phyloP scores from a whole-genome alignment of 2,329 filamentous ascomycete species.

The Daldinia sp. region DNA sequence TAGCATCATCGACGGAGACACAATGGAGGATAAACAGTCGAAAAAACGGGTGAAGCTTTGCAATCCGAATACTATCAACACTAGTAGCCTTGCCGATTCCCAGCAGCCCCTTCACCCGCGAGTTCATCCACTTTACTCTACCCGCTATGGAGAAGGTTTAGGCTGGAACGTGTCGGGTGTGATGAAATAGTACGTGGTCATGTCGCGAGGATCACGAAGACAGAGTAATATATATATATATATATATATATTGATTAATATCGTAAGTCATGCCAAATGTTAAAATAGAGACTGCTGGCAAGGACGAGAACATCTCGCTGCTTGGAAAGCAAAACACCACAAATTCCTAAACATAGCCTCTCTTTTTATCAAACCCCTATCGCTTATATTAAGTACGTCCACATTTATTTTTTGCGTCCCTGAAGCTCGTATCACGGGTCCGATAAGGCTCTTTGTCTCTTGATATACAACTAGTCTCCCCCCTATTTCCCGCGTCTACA shows the following conservation, averaged over 20 bases:
- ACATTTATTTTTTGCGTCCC: too few relatives aligned
- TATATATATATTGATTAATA: too few relatives aligned
- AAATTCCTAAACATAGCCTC: neutral
- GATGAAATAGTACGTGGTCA: neutral
- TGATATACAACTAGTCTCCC: neutral
- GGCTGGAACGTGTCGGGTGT: neutral
- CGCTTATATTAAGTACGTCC: too few relatives aligned
- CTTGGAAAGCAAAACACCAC: neutral
- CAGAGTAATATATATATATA: too few relatives aligned
- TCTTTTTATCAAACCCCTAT: neutral
- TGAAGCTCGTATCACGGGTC: neutral
- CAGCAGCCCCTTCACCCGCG: neutral
- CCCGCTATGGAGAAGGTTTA: neutral
- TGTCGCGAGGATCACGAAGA: neutral
- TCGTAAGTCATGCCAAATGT: too few relatives aligned
- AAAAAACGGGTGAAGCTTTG: neutral
- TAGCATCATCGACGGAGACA: neutral
- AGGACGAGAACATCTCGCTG: neutral
- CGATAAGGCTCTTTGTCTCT: neutral
- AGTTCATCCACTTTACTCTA: neutral
- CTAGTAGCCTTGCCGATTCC: neutral
- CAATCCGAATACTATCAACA: neutral
- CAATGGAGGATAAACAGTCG: neutral
- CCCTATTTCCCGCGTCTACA: neutral
- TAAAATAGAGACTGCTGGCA: neutral